Percentiles rank a stretch among this genome's conserved stretches.
phyloP scores from a whole-genome alignment of 2,329 filamentous ascomycete species.

The Colletotrichum magnum region DNA sequence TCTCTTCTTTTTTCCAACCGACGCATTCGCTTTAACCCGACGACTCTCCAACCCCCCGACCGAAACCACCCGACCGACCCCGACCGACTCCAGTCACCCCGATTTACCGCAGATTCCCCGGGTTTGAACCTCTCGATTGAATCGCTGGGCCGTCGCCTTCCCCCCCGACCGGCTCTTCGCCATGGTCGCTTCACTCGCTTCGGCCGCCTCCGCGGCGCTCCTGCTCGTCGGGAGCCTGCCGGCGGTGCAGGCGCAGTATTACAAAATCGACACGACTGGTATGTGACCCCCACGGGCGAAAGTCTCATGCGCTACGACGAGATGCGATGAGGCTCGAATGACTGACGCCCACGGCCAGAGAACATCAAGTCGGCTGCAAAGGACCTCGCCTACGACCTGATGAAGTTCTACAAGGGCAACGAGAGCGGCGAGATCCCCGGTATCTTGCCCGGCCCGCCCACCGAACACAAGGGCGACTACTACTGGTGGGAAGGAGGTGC shows the following conservation, averaged over 20 bases:
- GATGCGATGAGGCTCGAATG: neutral
- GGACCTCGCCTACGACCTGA: constrained; percentile 64
- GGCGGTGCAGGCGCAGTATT: constrained; percentile 45
- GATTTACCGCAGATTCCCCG: too few species aligned
- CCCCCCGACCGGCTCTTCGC: constrained; percentile 28
- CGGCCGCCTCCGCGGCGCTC: constrained; percentile 37
- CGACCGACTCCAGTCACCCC: neutral
- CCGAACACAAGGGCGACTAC: constrained; percentile 64
- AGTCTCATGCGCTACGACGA: neutral
- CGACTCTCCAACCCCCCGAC: neutral
- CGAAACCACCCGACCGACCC: neutral
- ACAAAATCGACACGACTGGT: constrained; percentile 52
- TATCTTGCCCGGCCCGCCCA: constrained; percentile 70
- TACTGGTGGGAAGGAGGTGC: constrained; percentile 84
- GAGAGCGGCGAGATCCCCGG: constrained; percentile 66
- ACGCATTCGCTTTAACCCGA: constrained; percentile 12
- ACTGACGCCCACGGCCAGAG: constrained; percentile 48
- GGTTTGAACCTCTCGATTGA: too few species aligned
- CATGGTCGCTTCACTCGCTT: constrained; percentile 37
- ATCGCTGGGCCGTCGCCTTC: neutral
- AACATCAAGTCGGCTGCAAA: constrained; percentile 63
- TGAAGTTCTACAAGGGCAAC: constrained; percentile 67
- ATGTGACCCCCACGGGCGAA: constrained; percentile 11
- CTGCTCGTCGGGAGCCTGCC: constrained; percentile 34
- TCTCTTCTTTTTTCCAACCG: neutral